Percentiles rank a stretch among this genome's conserved stretches.
Evolutionary conservation across 768 basidiomycete species (phyloP).

Genomic region (Lyophyllum semitale): DNA sequence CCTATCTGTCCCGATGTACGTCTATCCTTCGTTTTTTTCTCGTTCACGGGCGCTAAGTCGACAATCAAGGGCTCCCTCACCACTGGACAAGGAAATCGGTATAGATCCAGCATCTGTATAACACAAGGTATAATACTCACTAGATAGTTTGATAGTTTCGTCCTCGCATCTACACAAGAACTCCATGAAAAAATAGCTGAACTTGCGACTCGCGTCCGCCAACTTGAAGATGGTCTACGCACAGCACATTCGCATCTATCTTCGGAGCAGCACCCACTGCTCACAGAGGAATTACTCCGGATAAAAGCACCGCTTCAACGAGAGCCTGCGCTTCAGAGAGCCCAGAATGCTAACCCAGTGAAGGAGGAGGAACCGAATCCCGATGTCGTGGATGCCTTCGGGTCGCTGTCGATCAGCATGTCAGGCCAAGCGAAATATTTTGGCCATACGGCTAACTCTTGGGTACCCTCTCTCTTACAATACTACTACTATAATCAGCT

Average conservation of each 20-base stretch:
- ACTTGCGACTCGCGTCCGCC: slow-evolving; percentile 70
- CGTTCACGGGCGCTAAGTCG: neutral
- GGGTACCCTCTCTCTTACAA: slow-evolving; percentile 46
- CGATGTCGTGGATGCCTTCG: slow-evolving; percentile 79
- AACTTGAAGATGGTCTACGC: slow-evolving; percentile 74
- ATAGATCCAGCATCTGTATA: slow-evolving; percentile 13
- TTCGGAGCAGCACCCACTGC: slow-evolving; percentile 62
- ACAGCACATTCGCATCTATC: slow-evolving; percentile 60
- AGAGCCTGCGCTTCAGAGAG: slow-evolving; percentile 50
- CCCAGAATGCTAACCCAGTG: slow-evolving; percentile 31
- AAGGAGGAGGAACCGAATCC: slow-evolving; percentile 68
- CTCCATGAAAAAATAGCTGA: slow-evolving; percentile 82
- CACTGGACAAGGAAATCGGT: slow-evolving; percentile 84
- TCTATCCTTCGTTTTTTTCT: neutral
- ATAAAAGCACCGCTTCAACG: slow-evolving; percentile 79
- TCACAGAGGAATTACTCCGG: slow-evolving; percentile 70
- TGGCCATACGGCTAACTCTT: slow-evolving; percentile 76
- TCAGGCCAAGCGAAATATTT: slow-evolving; percentile 77
- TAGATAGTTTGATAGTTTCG: slow-evolving; percentile 51
- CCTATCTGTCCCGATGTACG: slow-evolving; percentile 82
- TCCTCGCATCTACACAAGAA: slow-evolving; percentile 78
- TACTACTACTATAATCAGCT: slow-evolving; percentile 7
- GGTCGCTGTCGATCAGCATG: slow-evolving; percentile 72
- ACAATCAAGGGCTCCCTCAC: slow-evolving; percentile 64
- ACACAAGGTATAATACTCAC: slow-evolving; percentile 1